Percentiles rank a stretch among this genome's conserved stretches.
Conservation (phyloP, 805 yeast species). For the Metschnikowia aberdeeniae region DNA sequence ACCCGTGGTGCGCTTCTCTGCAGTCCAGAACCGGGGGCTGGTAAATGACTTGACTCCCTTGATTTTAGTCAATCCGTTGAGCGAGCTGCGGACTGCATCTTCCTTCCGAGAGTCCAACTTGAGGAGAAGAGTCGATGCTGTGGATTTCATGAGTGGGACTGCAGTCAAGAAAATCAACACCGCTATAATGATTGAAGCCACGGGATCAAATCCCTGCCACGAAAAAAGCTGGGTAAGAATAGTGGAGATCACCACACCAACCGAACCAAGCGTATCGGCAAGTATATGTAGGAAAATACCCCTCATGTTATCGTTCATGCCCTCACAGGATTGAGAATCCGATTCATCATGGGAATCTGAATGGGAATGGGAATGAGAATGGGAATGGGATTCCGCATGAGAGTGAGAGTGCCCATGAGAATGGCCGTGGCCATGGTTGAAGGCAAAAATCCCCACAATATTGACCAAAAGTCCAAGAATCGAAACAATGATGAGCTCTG, state of each 20-base stretch:
- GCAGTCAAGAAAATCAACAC: slow-evolving; percentile 75
- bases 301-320: slow-evolving; percentile 67
- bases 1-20: slow-evolving; percentile 44
- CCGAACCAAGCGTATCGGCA: slow-evolving; percentile 96
- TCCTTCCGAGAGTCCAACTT: slow-evolving; percentile 60
- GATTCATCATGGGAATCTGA: slow-evolving; percentile 3
- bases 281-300: slow-evolving; percentile 91
- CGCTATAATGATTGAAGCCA: slow-evolving; percentile 87
- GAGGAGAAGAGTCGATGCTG: slow-evolving; percentile 69
- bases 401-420: slow-evolving; percentile 45
- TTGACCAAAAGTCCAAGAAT: slow-evolving; percentile 82
- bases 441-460: slow-evolving; percentile 88
- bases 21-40: slow-evolving; percentile 91
- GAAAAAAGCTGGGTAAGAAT: slow-evolving; percentile 61
- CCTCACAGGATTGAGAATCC: not conserved
- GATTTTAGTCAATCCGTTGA: slow-evolving; percentile 63
- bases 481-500: slow-evolving; percentile 82
- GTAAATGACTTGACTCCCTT: slow-evolving; percentile 84
- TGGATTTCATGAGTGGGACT: slow-evolving; percentile 74
- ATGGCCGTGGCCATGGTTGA: slow-evolving; percentile 73
- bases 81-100: slow-evolving; percentile 53
- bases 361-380: slow-evolving; percentile 11
- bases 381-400: slow-evolving; percentile 19
- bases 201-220: slow-evolving; percentile 84
- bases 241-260: slow-evolving; percentile 93